Evolutionary conservation across 2,329 filamentous ascomycete genomes (phyloP).

Genomic region (Fusarium veterinarium): DNA sequence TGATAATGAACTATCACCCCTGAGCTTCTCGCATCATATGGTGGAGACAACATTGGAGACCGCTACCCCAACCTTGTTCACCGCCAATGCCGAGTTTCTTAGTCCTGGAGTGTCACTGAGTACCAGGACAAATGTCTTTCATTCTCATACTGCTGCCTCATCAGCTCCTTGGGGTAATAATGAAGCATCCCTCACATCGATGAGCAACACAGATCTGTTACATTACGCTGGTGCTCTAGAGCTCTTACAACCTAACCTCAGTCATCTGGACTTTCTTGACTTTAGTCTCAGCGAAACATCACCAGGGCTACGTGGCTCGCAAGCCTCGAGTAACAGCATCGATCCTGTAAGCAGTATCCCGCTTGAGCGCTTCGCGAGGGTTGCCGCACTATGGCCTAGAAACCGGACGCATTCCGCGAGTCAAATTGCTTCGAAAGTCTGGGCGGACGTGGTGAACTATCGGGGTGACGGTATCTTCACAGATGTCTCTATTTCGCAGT

Average conservation of each 20-base stretch:
- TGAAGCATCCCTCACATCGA: not conserved
- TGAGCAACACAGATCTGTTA: not conserved
- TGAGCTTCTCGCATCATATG: not conserved
- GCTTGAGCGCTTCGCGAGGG: not conserved
- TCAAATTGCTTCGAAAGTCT: not conserved
- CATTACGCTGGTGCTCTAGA: not conserved
- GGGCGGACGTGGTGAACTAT: not conserved
- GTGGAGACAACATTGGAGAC: not conserved
- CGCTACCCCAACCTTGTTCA: not conserved
- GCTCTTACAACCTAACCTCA: not conserved
- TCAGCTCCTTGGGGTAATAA: not conserved
- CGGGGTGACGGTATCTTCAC: not conserved
- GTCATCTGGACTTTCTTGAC: not conserved
- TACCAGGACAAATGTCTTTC: not conserved
- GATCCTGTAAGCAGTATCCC: not conserved
- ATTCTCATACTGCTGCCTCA: rapidly evolving
- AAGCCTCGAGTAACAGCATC: not conserved
- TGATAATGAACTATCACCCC: not conserved
- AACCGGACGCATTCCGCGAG: not conserved
- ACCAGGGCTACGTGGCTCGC: rapidly evolving
- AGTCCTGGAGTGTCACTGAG: not conserved
- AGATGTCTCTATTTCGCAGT: not conserved
- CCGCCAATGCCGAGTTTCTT: not conserved
- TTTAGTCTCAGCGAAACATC: not conserved
- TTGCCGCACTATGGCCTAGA: not conserved